Evolutionary conservation across 2,329 filamentous ascomycete species (phyloP), one percentile per base, ranked within the genome.

Genomic region (Pseudocercospora vitis): DNA sequence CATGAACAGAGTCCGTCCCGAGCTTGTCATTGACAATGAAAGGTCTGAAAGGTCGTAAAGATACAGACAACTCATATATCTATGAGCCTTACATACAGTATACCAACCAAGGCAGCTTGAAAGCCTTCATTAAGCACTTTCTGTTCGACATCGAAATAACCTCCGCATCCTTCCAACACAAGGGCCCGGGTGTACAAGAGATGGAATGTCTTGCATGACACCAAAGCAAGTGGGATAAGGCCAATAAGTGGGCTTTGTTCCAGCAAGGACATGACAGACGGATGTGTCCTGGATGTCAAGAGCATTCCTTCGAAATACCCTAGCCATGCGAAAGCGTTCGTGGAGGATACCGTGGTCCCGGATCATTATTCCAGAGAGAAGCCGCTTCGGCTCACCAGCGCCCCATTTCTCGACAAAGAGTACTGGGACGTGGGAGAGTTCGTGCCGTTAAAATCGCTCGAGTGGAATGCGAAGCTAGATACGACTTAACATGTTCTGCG

Each of bases 201-300:
- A 65, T 7, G 58, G 63, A 16, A 60, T 62, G 24, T 66, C 69
- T 3, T 67, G 70, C 54, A 71, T 70, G 54, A 59, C 62, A 28
- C 64, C 61, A 6, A 52, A 71, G 46, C 65, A 64, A 48, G 65
- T 67, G 48, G 69, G 69, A 45, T 67, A 71, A 29, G 70, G 71
- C 46, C 61, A 63, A 24, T 65, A 61, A 4, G 70, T 68, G 68
- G 67, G 70, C 49, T 61, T 65, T n/a, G n/a, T 1, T 64, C 58
- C 52, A 57, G 40, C 7, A 70, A 70, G 53, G 69, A 65, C 49
- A 64, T 71, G 57, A 70, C 70, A 8, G 69, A 72, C 50, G 68
- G 57, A 9, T 71, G 70, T 39, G 56, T 71, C 0, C 63, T 71
- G 0, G 67, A 71, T 35, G 71, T 72, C 47, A 67, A 59, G 7